Evolutionary conservation across 768 basidiomycete genomes (phyloP).

Genomic region (Serendipita sp.): DNA sequence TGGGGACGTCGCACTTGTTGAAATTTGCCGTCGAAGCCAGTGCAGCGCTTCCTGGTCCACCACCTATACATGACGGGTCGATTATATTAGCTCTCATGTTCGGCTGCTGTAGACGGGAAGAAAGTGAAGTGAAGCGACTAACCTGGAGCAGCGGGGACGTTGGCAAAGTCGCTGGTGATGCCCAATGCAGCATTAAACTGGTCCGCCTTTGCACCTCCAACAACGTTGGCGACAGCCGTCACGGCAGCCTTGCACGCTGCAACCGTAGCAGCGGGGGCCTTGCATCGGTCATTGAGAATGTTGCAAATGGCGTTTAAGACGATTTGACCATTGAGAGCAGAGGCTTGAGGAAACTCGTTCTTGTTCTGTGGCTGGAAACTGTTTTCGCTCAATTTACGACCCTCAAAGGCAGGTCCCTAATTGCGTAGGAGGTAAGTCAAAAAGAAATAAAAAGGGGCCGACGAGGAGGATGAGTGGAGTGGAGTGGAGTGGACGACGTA

Average conservation of each 20-base stretch:
- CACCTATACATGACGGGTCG: neutral
- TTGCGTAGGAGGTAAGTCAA: conserved; percentile 7
- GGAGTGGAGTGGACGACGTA: neutral
- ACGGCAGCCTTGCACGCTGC: neutral
- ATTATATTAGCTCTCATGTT: too few species aligned
- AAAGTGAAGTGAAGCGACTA: too few species aligned
- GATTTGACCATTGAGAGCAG: conserved; percentile 12
- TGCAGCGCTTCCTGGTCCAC: neutral
- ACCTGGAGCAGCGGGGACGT: neutral
- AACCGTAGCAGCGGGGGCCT: conserved; percentile 5
- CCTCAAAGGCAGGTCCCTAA: conserved; percentile 9
- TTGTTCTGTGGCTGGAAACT: neutral
- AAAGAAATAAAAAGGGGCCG: neutral
- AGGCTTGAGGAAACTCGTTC: conserved; percentile 9
- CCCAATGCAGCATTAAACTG: conserved; percentile 46
- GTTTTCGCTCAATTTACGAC: conserved; percentile 4
- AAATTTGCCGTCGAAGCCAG: conserved; percentile 23
- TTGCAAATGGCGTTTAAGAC: conserved; percentile 12
- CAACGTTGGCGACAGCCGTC: conserved; percentile 4
- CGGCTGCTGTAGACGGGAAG: too few species aligned
- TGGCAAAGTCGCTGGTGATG: conserved; percentile 34
- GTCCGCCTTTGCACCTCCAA: conserved; percentile 38
- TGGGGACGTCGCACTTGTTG: conserved; percentile 36
- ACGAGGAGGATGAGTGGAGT: too few species aligned
- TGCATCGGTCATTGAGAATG: conserved; percentile 1